These are phyloP conservation scores for Phyllosticta capitalensis DNA, from an alignment of 2,329 filamentous ascomycete species.

Conservation along the genomic window DNA sequence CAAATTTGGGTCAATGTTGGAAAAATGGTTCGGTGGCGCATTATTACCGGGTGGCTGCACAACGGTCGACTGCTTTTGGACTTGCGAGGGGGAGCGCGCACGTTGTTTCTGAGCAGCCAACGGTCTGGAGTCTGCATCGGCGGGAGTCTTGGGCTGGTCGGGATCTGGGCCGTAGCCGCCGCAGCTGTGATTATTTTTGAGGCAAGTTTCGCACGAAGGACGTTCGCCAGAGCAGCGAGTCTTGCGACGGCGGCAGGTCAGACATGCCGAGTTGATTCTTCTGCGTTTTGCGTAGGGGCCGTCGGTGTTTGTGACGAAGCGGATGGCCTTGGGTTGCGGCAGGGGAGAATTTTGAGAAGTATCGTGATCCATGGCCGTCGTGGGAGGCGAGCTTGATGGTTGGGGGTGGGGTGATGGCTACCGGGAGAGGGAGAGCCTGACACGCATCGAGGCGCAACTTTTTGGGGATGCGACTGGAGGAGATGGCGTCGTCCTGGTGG, in stretches of 20 bases:
- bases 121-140: neutral
- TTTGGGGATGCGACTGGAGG: neutral
- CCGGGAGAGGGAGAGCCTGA: neutral
- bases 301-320: constrained; percentile 34
- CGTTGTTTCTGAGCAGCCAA: neutral
- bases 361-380: constrained; percentile 10
- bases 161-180: constrained; percentile 35
- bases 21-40: neutral
- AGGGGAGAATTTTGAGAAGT: constrained; percentile 14
- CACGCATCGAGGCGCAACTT: neutral
- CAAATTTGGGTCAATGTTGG: constrained; percentile 2
- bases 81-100: too few relatives aligned
- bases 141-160: constrained; percentile 6
- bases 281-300: constrained; percentile 33
- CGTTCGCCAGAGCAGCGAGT: constrained; percentile 38
- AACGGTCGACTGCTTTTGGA: neutral
- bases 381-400: constrained; percentile 6
- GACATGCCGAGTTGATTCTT: constrained; percentile 33
- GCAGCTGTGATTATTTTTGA: constrained; percentile 39
- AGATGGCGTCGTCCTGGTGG: neutral
- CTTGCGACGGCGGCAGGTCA: constrained; percentile 41
- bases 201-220: constrained; percentile 37
- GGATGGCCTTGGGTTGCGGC: constrained; percentile 28
- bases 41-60: neutral
- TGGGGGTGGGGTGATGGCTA: neutral